Base-by-base conservation (phyloP, 2,329 filamentous ascomycete species). In the Nemania sp. region DNA sequence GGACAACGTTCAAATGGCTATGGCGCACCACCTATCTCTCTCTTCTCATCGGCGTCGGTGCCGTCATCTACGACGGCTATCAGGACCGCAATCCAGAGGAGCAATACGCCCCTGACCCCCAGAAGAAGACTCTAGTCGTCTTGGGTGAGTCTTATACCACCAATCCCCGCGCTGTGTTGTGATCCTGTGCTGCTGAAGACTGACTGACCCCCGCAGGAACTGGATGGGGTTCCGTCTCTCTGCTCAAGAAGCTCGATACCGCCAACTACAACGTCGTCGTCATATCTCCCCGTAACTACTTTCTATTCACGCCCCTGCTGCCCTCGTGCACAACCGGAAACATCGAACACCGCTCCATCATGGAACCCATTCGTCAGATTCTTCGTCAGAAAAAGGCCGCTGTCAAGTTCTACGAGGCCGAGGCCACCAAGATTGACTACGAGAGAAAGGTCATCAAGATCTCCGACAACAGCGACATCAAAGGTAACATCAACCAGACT, bases 201-300 rank as follows among this genome's bases (percentile, higher is more conserved):
- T 63, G 42, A 63, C 49, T 37, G 40, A 45, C 20, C 17, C 40
- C 54, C 49, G 35, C 64, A 97, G 94, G 94, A 73, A 96, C 93
- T 71, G 95, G 95, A 70, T 99, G 95, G 95, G 95, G 81, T 70
- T 92, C 94, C 45, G 92, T 99, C 72, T 96, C 94, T 63, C 88
- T 99, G 63, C 87, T 99, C 68, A 99, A 99, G 87, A 97, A 96
- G 77, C 90, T 99, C 78, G 93, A 99, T 75, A 97, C 94, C 64
- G 91, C 96, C 78, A 96, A 98, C 85, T 99, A 98, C 87, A 98
- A 99, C 77, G 94, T 98, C 77, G 79, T 98, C 74, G 92, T 99
- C 76, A 91, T 99, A 77, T 98, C 95, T 51, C 95, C 95, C 56
- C 91, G 95, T 76, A 99, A 99, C 82, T 99, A 97, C 86, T 99